Evolutionary conservation across 2,329 filamentous ascomycete species (phyloP).

Genomic region (Ophiosphaerella herpotricha): DNA sequence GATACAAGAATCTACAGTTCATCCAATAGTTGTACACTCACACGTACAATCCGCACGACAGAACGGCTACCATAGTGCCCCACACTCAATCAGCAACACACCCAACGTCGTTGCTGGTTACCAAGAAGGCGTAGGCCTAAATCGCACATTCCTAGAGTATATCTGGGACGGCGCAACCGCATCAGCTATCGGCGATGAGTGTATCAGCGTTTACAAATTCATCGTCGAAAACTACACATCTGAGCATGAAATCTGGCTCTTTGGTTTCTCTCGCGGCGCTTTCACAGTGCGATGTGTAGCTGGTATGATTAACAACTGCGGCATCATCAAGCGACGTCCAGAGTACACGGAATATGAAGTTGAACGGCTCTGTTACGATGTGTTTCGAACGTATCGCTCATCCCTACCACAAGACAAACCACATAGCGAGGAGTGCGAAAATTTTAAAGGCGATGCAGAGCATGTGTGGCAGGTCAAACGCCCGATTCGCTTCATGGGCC

Average conservation of each 20-base stretch:
- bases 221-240: conserved; percentile 41
- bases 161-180: conserved; percentile 45
- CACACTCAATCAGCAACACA: not conserved
- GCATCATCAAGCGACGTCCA: conserved; percentile 35
- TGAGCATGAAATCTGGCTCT: conserved; percentile 51
- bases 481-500: conserved; percentile 40
- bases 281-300: conserved; percentile 51
- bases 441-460: conserved; percentile 19
- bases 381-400: conserved; percentile 41
- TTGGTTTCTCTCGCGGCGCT: conserved; percentile 54
- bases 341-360: conserved; percentile 20
- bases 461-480: conserved; percentile 36
- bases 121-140: conserved; percentile 44
- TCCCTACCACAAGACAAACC: conserved; percentile 34
- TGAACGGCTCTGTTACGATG: conserved; percentile 32
- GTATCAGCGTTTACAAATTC: conserved; percentile 41
- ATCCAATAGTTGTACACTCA: conserved; percentile 21
- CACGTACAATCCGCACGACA: not conserved
- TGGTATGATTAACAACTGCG: conserved; percentile 52
- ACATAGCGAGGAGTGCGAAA: conserved; percentile 23
- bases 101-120: conserved; percentile 39
- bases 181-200: conserved; percentile 42
- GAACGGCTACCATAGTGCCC: not conserved
- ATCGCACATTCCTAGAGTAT: conserved; percentile 42
- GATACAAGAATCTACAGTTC: conserved; percentile 20